Conservation (phyloP, 169 alveolate genomes). For the Babesia bigemina region DNA sequence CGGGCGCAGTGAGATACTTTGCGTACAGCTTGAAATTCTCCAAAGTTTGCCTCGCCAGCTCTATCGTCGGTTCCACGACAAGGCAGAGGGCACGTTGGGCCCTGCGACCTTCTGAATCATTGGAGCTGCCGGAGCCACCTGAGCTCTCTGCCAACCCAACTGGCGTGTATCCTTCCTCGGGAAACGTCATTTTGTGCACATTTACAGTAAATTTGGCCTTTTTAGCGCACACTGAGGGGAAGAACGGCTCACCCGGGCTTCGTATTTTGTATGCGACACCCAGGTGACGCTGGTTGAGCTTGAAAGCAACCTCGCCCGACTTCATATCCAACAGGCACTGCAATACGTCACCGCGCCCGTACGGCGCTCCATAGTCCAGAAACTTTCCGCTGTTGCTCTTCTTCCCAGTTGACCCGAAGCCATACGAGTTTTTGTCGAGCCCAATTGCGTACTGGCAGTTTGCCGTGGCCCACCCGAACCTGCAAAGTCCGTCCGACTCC, state of each 20-base stretch:
- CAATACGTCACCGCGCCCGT: conserved; percentile 10
- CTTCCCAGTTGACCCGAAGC: conserved; percentile 27
- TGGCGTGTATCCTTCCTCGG: conserved; percentile 26
- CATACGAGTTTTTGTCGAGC: conserved; percentile 7
- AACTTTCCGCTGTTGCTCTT: conserved; percentile 28
- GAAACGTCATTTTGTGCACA: conserved; percentile 3
- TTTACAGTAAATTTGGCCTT: background rate
- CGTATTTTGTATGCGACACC: conserved; percentile 5
- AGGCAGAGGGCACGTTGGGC: conserved; percentile 8
- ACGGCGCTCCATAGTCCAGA: conserved; percentile 15
- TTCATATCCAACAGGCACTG: background rate
- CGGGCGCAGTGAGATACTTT: conserved; percentile 17
- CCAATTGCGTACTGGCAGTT: conserved; percentile 7
- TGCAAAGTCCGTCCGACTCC: background rate
- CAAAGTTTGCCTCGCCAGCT: conserved; percentile 14
- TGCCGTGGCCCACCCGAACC: conserved; percentile 16
- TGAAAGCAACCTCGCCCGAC: background rate
- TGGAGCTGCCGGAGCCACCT: background rate
- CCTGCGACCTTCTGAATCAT: background rate
- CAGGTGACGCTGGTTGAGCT: conserved; percentile 20
- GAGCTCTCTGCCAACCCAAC: background rate
- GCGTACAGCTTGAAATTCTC: conserved; percentile 18
- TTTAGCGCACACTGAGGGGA: conserved; percentile 15
- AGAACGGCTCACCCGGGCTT: background rate
- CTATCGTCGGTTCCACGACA: conserved; percentile 7